A percentile compares a stretch with the other conserved stretches of the same genome.
These are phyloP conservation scores for Podaxis mareebaensis DNA, from an alignment of 768 basidiomycete genomes.

Conservation along the genomic window DNA sequence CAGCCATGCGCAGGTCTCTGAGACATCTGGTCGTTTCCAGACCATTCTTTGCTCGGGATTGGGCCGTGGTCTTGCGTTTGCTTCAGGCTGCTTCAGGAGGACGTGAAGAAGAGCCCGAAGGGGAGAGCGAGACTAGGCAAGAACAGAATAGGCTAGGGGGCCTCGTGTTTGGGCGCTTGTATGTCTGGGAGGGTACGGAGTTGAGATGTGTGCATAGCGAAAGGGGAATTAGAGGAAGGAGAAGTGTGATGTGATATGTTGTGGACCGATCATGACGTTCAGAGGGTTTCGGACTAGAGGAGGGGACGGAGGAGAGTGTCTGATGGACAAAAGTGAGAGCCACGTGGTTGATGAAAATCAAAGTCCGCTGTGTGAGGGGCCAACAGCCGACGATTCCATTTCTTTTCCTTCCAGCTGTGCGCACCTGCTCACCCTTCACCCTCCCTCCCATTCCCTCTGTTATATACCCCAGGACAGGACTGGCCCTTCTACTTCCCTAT, in stretches of 20 bases:
- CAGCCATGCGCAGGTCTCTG: background rate
- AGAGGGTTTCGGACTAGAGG: background rate
- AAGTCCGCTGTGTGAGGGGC: slow-evolving; percentile 24
- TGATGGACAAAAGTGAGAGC: background rate
- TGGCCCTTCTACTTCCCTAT: slow-evolving; percentile 21
- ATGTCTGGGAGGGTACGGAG: background rate
- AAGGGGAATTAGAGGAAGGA: background rate
- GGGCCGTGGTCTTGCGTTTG: too few relatives aligned
- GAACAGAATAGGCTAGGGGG: background rate
- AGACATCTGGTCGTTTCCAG: too few relatives aligned
- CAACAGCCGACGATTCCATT: slow-evolving; percentile 28
- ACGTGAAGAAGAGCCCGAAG: background rate
- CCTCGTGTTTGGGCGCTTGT: background rate
- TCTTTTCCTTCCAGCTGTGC: slow-evolving; percentile 26
- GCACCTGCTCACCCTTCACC: slow-evolving; percentile 21
- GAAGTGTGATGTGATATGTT: background rate
- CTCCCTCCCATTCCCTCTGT: slow-evolving; percentile 13
- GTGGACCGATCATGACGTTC: background rate
- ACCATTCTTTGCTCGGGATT: background rate
- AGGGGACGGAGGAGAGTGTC: background rate
- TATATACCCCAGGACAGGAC: slow-evolving; percentile 24
- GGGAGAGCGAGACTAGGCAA: background rate
- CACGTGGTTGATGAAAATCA: slow-evolving; percentile 20
- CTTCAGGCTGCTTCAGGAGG: background rate
- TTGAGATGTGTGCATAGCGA: background rate